Evolutionary conservation across 129 eudicot genomes (phyloP), one percentile per base, ranked within the genome.

Genomic region (Arctium minus): DNA sequence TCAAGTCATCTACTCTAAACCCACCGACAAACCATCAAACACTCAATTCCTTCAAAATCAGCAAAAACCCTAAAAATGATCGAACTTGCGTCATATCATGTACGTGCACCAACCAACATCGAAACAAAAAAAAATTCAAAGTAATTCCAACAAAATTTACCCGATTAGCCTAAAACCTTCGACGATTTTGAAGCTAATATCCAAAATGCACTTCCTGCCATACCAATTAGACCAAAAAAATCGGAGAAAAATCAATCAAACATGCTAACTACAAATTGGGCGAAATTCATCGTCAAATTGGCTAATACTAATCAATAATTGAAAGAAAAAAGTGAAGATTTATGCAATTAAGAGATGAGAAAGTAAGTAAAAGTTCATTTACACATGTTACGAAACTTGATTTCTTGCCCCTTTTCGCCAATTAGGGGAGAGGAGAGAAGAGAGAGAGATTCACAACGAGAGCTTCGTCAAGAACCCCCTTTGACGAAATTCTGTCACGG

Each of bases 331-430:
- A 38, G 74, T 0, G 13, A n/a, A 77, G 72, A 70, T 70, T 83
- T 72, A 53, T 83, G 56, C 29, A 77, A 83, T 83, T 36, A 30
- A 83, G 50, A 44, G 38, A 77, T 32, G 38, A 67, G 70, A 76
- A 17, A 76, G 22, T 29, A 70, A 56, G 46, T 27, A 83, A 83
- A 71, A 72, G 50, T 12, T 42, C 2, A 83, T 3, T 77, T 70
- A 82, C 86, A 77, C 86, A 83, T 71, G 53, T 71, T 83, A 5
- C 86, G 77, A 83, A 64, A 6, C 73, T 60, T 71, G 79, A 83
- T 70, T 22, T 77, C 76, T 68, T 73, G 84, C 38, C 70, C 50
- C 10, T 6, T 37, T 53, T 53, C 70, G 69, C 68, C 44, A 39
- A 69, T 46, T 72, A 30, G 79, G 12, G 30, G 56, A 46, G 56